These are phyloP conservation scores for Aspergillus incahuasiensis DNA, from an alignment of 495 filamentous ascomycete genomes.

Conservation along the genomic window DNA sequence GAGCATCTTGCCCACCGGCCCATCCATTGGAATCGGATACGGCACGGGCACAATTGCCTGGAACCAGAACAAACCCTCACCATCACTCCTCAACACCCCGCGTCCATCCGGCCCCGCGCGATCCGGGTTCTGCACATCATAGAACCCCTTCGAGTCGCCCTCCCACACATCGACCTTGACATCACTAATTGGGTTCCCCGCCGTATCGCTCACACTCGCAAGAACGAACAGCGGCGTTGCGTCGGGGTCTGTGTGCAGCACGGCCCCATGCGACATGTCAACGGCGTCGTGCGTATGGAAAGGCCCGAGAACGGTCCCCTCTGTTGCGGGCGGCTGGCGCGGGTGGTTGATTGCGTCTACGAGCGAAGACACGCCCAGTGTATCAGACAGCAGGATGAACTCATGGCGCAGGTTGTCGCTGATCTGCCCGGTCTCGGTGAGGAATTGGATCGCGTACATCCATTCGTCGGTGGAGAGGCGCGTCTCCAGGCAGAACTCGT, in stretches of 20 bases:
- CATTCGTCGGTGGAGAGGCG: slow-evolving; percentile 66
- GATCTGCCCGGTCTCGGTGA: slow-evolving; percentile 60
- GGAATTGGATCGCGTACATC: slow-evolving; percentile 57
- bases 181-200: slow-evolving; percentile 55
- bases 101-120: slow-evolving; percentile 20
- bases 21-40: slow-evolving; percentile 78
- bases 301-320: slow-evolving; percentile 75
- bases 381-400: slow-evolving; percentile 80
- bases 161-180: slow-evolving; percentile 83
- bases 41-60: slow-evolving; percentile 70
- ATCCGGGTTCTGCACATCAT: slow-evolving; percentile 72
- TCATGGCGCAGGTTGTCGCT: slow-evolving; percentile 64
- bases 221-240: slow-evolving; percentile 53
- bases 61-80: slow-evolving; percentile 58
- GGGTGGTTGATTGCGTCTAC: slow-evolving; percentile 68
- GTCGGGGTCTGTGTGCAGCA: slow-evolving; percentile 54
- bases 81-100: neutral
- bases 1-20: slow-evolving; percentile 72
- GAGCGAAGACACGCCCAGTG: slow-evolving; percentile 70
- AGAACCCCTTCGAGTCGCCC: slow-evolving; percentile 69
- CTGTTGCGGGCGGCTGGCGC: slow-evolving; percentile 60
- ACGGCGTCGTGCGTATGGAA: slow-evolving; percentile 82
- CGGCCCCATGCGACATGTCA: slow-evolving; percentile 49
- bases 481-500: slow-evolving; percentile 67
- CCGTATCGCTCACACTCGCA: slow-evolving; percentile 63